Evolutionary conservation across 495 filamentous ascomycete species (phyloP).

Genomic region (Durotheca rogersii): DNA sequence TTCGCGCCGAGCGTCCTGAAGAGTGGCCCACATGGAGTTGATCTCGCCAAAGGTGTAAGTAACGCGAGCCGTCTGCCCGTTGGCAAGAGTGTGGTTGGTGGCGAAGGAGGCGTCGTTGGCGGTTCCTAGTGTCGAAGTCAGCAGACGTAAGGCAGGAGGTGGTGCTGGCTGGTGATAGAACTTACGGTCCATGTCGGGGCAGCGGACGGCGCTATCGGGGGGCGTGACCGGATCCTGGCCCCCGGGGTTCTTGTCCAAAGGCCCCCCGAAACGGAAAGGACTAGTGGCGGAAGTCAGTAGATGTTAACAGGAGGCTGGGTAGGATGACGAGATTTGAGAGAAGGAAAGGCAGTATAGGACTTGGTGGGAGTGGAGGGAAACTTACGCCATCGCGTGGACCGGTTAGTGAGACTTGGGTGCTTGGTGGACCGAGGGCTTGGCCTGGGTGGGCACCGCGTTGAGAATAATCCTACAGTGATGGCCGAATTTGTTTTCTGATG

Average conservation of each 20-base stretch:
- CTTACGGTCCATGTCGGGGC: slow-evolving; percentile 4
- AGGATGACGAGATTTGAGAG: background rate
- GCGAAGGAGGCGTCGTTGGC: too few species aligned
- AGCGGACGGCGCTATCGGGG: background rate
- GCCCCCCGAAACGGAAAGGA: too few species aligned
- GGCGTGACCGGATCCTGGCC: slow-evolving; percentile 2
- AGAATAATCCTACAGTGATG: too few species aligned
- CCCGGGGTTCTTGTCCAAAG: background rate
- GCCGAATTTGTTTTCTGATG: too few species aligned
- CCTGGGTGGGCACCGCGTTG: too few species aligned
- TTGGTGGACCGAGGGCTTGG: too few species aligned
- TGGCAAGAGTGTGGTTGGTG: background rate
- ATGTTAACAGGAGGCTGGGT: background rate
- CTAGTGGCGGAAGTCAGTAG: slow-evolving; percentile 1
- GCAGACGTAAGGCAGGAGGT: too few species aligned
- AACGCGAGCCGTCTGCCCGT: slow-evolving; percentile 2
- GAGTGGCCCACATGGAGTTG: slow-evolving; percentile 15
- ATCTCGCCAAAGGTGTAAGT: background rate
- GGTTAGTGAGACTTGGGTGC: too few species aligned
- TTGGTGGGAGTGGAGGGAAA: slow-evolving; percentile 1
- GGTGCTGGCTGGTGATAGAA: too few species aligned
- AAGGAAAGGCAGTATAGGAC: too few species aligned
- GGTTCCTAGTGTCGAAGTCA: too few species aligned
- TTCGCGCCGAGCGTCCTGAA: slow-evolving; percentile 30
- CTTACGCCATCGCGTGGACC: slow-evolving; percentile 3